Percentiles rank a stretch among this genome's conserved stretches.
phyloP scores from a whole-genome alignment of 108 stramenopile species.

The Stephanodiscus minutulus region DNA sequence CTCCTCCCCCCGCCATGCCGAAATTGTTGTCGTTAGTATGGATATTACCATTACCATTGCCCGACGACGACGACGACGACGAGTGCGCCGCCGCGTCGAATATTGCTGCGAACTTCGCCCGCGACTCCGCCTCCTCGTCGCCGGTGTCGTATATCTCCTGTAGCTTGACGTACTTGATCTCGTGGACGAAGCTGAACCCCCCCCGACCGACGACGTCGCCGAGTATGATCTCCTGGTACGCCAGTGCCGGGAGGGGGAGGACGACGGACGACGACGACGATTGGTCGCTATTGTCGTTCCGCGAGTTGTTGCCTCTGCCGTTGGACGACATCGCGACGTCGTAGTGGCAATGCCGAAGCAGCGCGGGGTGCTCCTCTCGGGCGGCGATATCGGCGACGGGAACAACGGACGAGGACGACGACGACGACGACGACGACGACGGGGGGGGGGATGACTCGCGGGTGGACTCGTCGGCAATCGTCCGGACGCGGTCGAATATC shows the following conservation, averaged over 20 bases:
- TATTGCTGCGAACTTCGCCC: slow-evolving; percentile 55
- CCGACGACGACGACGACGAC: neutral
- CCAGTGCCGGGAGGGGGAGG: slow-evolving; percentile 33
- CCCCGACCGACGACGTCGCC: slow-evolving; percentile 76
- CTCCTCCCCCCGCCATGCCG: neutral
- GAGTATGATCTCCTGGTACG: slow-evolving; percentile 60
- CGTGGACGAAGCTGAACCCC: slow-evolving; percentile 74
- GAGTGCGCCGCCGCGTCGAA: slow-evolving; percentile 38
- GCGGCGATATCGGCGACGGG: too few species aligned
- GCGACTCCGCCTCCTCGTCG: slow-evolving; percentile 49
- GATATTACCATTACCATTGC: neutral
- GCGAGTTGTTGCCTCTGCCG: too few species aligned
- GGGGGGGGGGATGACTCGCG: too few species aligned
- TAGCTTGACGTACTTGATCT: slow-evolving; percentile 62
- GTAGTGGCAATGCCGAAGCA: too few species aligned
- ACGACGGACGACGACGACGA: neutral
- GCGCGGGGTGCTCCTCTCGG: too few species aligned
- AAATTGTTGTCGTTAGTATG: neutral
- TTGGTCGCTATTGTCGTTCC: too few species aligned
- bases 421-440: too few species aligned
- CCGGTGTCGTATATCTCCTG: slow-evolving; percentile 77
- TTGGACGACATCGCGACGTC: too few species aligned
- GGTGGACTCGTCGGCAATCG: too few species aligned
- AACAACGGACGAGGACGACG: too few species aligned
- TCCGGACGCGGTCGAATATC: too few species aligned